Evolutionary conservation across 2,329 filamentous ascomycete species (phyloP).

Genomic region (Arachnopeziza araneosa): DNA sequence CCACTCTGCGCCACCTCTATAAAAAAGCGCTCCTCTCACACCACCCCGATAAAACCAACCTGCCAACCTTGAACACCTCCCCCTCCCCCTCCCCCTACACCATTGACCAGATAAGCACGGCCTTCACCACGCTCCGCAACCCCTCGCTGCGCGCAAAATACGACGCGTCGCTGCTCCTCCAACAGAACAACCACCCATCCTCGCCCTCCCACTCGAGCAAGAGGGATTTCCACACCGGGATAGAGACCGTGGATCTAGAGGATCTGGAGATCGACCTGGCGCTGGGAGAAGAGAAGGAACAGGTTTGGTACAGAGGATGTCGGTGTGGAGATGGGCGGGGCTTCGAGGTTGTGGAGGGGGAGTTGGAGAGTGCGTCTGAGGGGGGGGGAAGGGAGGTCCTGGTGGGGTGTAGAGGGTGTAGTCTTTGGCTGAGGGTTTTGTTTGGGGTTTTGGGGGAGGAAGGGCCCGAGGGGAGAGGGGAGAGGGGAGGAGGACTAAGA

Average conservation of each 20-base stretch:
- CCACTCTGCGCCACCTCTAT: conserved; percentile 57
- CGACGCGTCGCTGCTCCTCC: conserved; percentile 42
- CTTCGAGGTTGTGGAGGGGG: conserved; percentile 52
- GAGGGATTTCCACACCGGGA: conserved; percentile 47
- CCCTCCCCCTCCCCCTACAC: conserved; percentile 35
- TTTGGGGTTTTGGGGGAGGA: conserved; percentile 49
- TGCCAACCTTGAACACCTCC: conserved; percentile 5
- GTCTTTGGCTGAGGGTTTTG: conserved; percentile 59
- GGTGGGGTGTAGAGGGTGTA: conserved; percentile 62
- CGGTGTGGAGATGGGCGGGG: conserved; percentile 59
- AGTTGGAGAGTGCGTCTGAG: conserved; percentile 53
- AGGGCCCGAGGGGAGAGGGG: too few species aligned
- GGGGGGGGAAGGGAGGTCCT: conserved; percentile 55
- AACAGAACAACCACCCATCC: conserved; percentile 13
- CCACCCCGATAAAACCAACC: conserved; percentile 44
- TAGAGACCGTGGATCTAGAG: conserved; percentile 61
- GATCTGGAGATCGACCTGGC: conserved; percentile 47
- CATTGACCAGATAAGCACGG: conserved; percentile 58
- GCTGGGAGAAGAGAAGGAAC: conserved; percentile 28
- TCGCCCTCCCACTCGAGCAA: conserved; percentile 2
- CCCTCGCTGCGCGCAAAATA: conserved; percentile 46
- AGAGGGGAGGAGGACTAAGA: too few species aligned
- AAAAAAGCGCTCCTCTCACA: conserved; percentile 58
- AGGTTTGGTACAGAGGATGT: conserved; percentile 51
- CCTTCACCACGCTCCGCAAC: conserved; percentile 51